Conservation (phyloP, 331 rosid species). For the Cucumis variabilis region DNA sequence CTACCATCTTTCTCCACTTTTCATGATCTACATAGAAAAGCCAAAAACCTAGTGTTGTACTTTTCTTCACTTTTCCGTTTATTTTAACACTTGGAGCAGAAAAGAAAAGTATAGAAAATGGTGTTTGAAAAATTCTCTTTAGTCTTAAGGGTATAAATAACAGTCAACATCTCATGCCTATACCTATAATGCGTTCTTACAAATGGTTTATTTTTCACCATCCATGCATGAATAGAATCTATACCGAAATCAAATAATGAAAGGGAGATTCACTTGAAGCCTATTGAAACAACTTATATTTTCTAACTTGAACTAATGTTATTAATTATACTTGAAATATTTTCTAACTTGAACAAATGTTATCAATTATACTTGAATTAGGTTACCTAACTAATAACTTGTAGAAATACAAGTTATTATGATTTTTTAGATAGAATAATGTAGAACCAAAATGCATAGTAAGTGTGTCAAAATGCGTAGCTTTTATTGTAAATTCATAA, state of each 20-base stretch:
- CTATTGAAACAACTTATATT: not conserved
- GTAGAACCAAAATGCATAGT: no score
- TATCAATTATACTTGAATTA: no score
- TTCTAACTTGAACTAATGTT: not conserved
- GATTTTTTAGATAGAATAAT: no score
- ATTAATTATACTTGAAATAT: not conserved
- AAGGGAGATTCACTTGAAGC: not conserved
- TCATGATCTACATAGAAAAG: constrained; percentile 17
- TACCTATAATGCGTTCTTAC: not conserved
- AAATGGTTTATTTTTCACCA: not conserved
- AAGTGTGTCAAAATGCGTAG: no score
- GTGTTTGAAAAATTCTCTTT: not conserved
- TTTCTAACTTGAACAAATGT: not conserved
- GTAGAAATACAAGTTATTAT: no score
- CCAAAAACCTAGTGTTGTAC: not conserved
- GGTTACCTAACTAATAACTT: no score
- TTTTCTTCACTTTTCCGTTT: not conserved
- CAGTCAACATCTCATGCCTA: not conserved
- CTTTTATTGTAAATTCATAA: no score
- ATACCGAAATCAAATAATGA: not conserved
- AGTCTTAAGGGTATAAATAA: not conserved
- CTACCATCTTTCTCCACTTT: constrained; percentile 20
- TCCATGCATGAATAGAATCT: not conserved
- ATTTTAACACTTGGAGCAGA: not conserved
- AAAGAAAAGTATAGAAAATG: not conserved